Percentiles rank a stretch among this genome's conserved stretches.
These are phyloP conservation scores for Lyophyllum atratum DNA, from an alignment of 768 basidiomycete species.

Conservation along the genomic window DNA sequence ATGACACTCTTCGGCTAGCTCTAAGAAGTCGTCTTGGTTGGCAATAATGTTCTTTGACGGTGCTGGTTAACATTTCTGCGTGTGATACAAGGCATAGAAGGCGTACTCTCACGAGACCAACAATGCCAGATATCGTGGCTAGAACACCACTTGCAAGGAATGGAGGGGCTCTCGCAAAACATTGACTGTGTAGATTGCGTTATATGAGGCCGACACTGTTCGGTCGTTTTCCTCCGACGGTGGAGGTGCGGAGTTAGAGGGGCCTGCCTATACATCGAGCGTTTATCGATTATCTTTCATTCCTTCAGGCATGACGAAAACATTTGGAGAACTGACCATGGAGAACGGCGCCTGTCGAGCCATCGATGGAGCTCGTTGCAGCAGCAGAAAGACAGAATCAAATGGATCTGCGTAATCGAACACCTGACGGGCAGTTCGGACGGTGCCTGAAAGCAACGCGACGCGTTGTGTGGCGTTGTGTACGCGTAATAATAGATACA, in stretches of 20 bases:
- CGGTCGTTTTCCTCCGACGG: background rate
- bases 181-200: constrained; percentile 3
- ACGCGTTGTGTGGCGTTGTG: constrained; percentile 24
- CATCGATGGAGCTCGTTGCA: no score
- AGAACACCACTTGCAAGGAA: constrained; percentile 6
- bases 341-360: no score
- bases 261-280: no score
- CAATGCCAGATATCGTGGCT: constrained; percentile 5
- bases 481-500: constrained; percentile 20
- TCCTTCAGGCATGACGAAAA: no score
- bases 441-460: no score
- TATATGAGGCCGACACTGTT: constrained; percentile 2
- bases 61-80: background rate
- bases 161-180: constrained; percentile 5
- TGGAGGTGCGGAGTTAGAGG: no score
- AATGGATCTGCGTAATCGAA: no score
- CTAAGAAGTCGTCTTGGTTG: constrained; percentile 9
- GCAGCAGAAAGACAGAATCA: no score
- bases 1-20: constrained; percentile 12
- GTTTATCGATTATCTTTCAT: no score
- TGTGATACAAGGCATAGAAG: background rate
- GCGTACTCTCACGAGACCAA: constrained; percentile 7
- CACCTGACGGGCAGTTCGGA: no score
- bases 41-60: constrained; percentile 1
- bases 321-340: no score